phyloP scores from a whole-genome alignment of 495 filamentous ascomycete genomes.

The Hypomontagnella monticulosa region DNA sequence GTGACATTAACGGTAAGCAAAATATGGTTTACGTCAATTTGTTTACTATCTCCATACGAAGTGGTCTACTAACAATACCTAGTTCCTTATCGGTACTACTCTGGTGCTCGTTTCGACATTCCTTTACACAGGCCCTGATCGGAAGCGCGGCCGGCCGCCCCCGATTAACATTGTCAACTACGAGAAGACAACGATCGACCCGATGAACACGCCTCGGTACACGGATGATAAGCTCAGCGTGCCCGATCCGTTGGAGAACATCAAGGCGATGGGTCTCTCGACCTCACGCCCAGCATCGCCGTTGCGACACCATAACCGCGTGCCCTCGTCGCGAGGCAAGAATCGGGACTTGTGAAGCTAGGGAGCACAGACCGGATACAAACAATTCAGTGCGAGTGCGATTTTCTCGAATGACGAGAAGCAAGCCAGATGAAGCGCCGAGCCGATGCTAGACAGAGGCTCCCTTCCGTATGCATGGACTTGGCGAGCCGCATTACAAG shows the following conservation, averaged over 20 bases:
- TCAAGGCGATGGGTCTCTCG: conserved; percentile 64
- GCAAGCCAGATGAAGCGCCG: conserved; percentile 25
- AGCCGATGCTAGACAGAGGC: conserved; percentile 19
- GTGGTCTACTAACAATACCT: conserved; percentile 26
- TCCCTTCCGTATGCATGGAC: background rate
- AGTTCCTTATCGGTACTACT: conserved; percentile 85
- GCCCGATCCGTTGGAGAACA: conserved; percentile 55
- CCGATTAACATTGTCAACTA: conserved; percentile 79
- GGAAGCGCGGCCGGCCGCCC: conserved; percentile 68
- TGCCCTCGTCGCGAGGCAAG: conserved; percentile 52
- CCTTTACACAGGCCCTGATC: conserved; percentile 74
- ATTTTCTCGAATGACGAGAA: conserved; percentile 2
- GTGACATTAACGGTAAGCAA: conserved; percentile 73
- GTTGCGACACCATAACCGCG: conserved; percentile 60
- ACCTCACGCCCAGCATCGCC: conserved; percentile 76
- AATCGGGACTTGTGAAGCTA: conserved; percentile 49
- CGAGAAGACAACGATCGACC: conserved; percentile 74
- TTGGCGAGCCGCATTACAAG: conserved; percentile 6
- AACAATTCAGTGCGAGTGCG: background rate
- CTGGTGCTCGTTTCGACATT: conserved; percentile 84
- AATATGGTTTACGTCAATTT: background rate
- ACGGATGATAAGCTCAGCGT: conserved; percentile 46
- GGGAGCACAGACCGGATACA: background rate
- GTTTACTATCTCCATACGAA: background rate
- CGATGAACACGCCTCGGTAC: conserved; percentile 47